These are phyloP conservation scores for Cladosporium sp. DNA, from an alignment of 2,329 filamentous ascomycete genomes.

Conservation along the genomic window DNA sequence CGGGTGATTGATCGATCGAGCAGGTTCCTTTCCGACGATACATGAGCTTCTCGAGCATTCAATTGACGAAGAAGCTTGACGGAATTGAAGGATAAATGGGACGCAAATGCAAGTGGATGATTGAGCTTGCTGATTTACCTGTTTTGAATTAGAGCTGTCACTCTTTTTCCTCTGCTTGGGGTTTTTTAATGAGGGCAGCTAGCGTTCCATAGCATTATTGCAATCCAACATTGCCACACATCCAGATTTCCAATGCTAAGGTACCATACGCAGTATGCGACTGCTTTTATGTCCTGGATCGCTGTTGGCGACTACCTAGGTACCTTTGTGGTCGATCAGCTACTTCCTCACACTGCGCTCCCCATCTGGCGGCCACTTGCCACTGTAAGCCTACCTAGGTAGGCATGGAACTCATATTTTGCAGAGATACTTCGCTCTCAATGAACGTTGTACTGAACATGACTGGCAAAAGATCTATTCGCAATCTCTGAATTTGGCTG, in stretches of 20 bases:
- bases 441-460: too few relatives aligned
- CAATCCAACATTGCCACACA: neutral
- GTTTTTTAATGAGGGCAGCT: slow-evolving; percentile 4
- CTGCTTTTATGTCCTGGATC: neutral
- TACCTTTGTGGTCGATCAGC: neutral
- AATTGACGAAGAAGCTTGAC: neutral
- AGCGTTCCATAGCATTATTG: neutral
- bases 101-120: neutral
- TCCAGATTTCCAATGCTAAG: neutral
- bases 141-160: neutral
- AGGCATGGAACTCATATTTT: too few relatives aligned
- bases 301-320: too few relatives aligned
- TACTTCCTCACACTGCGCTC: too few relatives aligned
- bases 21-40: neutral
- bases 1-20: neutral
- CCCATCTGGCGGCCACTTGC: too few relatives aligned
- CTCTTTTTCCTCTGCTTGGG: neutral
- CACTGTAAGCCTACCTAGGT: too few relatives aligned
- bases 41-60: neutral
- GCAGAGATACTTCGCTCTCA: too few relatives aligned
- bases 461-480: neutral
- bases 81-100: neutral
- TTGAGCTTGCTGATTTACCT: neutral
- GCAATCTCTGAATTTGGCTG: neutral
- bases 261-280: neutral